phyloP scores from a whole-genome alignment of 2,329 filamentous ascomycete genomes.

The Gliomastix tumulicola region DNA sequence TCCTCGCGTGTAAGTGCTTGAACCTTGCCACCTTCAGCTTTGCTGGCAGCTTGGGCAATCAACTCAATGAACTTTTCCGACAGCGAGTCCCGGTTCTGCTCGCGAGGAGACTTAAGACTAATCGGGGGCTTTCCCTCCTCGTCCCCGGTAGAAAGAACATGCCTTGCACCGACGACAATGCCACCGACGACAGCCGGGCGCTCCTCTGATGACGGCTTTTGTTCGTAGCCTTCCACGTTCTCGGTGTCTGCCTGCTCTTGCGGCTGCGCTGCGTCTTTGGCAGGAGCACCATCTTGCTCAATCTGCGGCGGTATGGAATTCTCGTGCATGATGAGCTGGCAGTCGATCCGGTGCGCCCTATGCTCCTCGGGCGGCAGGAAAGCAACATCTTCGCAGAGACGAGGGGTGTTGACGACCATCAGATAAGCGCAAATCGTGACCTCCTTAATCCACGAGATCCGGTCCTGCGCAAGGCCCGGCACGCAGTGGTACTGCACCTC shows the following conservation, averaged over 20 bases:
- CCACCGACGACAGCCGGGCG: conserved; percentile 41
- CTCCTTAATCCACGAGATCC: conserved; percentile 90
- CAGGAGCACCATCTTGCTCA: conserved; percentile 16
- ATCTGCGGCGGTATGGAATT: conserved; percentile 28
- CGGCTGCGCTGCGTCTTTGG: conserved; percentile 2
- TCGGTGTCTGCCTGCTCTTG: conserved; percentile 7
- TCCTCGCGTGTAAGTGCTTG: conserved; percentile 55
- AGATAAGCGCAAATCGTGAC: conserved; percentile 85
- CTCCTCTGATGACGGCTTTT: conserved; percentile 10
- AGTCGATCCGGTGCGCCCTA: conserved; percentile 69
- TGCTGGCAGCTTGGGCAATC: conserved; percentile 31
- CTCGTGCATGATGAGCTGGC: conserved; percentile 59
- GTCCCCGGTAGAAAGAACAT: conserved; percentile 36
- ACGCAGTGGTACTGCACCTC: conserved; percentile 80
- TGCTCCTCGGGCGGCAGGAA: conserved; percentile 78
- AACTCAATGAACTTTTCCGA: conserved; percentile 29
- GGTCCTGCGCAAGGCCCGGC: conserved; percentile 63
- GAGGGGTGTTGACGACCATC: conserved; percentile 87
- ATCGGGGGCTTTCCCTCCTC: conserved; percentile 39
- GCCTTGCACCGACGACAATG: conserved; percentile 43
- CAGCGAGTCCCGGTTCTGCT: background rate
- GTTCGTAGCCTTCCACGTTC: conserved; percentile 1
- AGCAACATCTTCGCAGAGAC: conserved; percentile 79
- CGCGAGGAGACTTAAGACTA: conserved; percentile 35
- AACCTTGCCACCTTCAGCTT: conserved; percentile 6